Base-by-base conservation (phyloP, 108 stramenopile species). In the Cylindrotheca closterium region DNA sequence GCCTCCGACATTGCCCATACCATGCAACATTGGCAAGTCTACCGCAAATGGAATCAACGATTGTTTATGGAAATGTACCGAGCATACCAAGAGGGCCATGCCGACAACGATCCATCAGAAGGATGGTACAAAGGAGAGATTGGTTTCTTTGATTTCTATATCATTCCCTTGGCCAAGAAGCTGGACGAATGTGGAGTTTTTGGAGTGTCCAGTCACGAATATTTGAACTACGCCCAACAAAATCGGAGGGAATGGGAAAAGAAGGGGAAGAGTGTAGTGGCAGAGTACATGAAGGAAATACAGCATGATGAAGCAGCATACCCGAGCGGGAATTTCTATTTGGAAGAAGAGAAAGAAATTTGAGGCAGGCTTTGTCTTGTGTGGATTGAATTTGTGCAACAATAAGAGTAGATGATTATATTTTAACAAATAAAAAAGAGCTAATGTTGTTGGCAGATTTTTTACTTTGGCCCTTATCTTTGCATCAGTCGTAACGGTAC, bases 81-180 rank as follows among this genome's bases (percentile, higher is more conserved):
- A 29, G 37, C 73, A 4, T 78, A 53, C 73, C 73, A 70, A 30
- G 73, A 78, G 48, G 48, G 73, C 18, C 48, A 57, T 19, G 56
- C 42, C 1, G 47, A 64, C 17, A 31, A 30, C 4, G 60, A 77
- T 60, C 76, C 76, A 18, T 29, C 66, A 12, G 46, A 26, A 10
- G 58, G 65, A 12, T 78, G 77, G 77, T 68, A 42, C 26, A 42
- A 74, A 22, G 77, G 77, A 4, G 67, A 78, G 49, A 70, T 78
- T 51, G 77, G 56, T 17, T 78, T 78, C 47, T 53, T 74, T 8
- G 65, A 66, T 30, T 48, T 67, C 18, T 78, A 78, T 55, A 55
- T 70, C 32, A 69, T 78, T 26, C 77, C 77, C 18, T 51, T 78
- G 10, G 62, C 63, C 19, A 19, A 55, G 19, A 52, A 52, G 51